phyloP scores from a whole-genome alignment of 306 rosid genomes.

The Sesbania bispinosa region DNA sequence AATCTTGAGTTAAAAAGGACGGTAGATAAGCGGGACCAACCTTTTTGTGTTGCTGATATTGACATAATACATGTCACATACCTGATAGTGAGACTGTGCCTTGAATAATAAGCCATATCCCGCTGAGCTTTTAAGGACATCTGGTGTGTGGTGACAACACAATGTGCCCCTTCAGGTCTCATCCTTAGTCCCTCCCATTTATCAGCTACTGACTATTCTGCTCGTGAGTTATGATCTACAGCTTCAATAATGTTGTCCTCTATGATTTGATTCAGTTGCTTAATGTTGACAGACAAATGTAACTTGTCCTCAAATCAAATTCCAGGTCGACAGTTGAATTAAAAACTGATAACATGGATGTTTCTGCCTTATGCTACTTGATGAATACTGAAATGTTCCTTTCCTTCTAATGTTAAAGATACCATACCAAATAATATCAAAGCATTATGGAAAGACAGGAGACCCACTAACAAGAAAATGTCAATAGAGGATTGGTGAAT shows the following conservation, averaged over 20 bases:
- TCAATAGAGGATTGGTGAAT: neutral
- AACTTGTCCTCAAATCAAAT: neutral
- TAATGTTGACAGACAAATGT: neutral
- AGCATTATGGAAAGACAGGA: neutral
- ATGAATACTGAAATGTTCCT: neutral
- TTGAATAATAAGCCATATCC: constrained; percentile 27
- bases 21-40: constrained; percentile 23
- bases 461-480: neutral
- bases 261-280: constrained; percentile 3
- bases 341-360: neutral
- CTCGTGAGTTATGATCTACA: constrained; percentile 24
- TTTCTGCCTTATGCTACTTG: neutral
- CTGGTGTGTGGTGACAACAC: constrained; percentile 28
- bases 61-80: constrained; percentile 19
- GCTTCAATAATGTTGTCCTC: constrained; percentile 12
- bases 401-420: neutral
- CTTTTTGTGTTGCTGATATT: neutral
- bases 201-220: neutral
- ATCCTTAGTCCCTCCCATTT: neutral
- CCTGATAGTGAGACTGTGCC: neutral
- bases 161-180: constrained; percentile 1
- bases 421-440: neutral
- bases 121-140: constrained; percentile 19
- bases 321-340: neutral
- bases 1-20: constrained; percentile 11